phyloP scores from a whole-genome alignment of 306 rosid species.

The Luffa acutangula region DNA sequence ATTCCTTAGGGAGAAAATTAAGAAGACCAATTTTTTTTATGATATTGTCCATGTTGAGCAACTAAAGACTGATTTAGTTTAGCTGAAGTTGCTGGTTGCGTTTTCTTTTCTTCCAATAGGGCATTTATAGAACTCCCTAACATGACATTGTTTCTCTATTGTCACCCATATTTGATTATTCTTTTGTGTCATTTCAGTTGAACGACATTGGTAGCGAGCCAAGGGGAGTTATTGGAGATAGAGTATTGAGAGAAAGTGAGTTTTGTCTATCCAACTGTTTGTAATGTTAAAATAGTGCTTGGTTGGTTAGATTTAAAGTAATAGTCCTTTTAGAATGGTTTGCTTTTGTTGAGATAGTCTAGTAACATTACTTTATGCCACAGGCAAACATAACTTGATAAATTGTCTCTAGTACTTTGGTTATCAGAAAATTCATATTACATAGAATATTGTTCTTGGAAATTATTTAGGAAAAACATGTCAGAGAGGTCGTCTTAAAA shows the following conservation, averaged over 20 bases:
- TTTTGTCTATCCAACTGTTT: background rate
- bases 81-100: background rate
- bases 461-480: too few species aligned
- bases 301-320: background rate
- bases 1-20: too few species aligned
- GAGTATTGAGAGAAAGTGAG: slow-evolving; percentile 71
- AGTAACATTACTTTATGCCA: background rate
- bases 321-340: background rate
- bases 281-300: background rate
- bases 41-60: too few species aligned
- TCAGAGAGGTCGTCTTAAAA: too few species aligned
- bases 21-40: background rate
- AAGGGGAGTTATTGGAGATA: slow-evolving; percentile 53
- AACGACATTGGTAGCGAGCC: slow-evolving; percentile 47
- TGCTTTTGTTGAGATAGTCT: background rate
- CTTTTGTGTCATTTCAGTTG: slow-evolving; percentile 43
- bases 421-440: too few species aligned
- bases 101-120: background rate
- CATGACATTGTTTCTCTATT: background rate
- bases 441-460: too few species aligned
- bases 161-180: slow-evolving; percentile 5
- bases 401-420: too few species aligned
- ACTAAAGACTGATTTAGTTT: background rate
- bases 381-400: background rate
- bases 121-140: background rate